phyloP scores from a whole-genome alignment of 148 eudicot genomes.

The Arctostaphylos glauca region DNA sequence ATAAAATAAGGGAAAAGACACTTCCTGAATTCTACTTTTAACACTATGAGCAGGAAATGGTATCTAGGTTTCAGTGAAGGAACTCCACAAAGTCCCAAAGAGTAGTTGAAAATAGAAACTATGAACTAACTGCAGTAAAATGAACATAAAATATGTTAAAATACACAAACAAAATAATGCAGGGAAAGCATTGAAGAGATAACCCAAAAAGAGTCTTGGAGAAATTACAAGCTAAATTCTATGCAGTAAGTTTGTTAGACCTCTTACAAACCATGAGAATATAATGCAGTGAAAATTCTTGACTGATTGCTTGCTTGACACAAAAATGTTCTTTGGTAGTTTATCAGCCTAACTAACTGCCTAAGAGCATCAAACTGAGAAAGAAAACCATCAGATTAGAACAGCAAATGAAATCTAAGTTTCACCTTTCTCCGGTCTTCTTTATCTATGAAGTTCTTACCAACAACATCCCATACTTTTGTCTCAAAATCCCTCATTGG shows the following conservation, averaged over 20 bases:
- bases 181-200: not conserved
- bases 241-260: no score
- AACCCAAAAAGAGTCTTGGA: not conserved
- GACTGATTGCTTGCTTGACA: not conserved
- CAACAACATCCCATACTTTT: slow-evolving; percentile 51
- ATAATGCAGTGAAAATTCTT: not conserved
- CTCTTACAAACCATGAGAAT: no score
- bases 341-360: slow-evolving; percentile 10
- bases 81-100: not conserved
- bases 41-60: not conserved
- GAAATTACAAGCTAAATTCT: not conserved
- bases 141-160: not conserved
- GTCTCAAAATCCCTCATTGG: slow-evolving; percentile 50
- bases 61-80: not conserved
- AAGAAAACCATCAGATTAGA: slow-evolving; percentile 4
- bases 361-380: slow-evolving; percentile 12
- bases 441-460: slow-evolving; percentile 28
- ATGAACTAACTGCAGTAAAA: not conserved
- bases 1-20: not conserved
- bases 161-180: not conserved
- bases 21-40: not conserved
- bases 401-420: not conserved
- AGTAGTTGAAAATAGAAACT: not conserved
- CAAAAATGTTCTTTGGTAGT: not conserved
- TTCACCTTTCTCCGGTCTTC: slow-evolving; percentile 51